Conservation (phyloP, 371 early-diverging fungal species). For the Blakeslea trispora region DNA sequence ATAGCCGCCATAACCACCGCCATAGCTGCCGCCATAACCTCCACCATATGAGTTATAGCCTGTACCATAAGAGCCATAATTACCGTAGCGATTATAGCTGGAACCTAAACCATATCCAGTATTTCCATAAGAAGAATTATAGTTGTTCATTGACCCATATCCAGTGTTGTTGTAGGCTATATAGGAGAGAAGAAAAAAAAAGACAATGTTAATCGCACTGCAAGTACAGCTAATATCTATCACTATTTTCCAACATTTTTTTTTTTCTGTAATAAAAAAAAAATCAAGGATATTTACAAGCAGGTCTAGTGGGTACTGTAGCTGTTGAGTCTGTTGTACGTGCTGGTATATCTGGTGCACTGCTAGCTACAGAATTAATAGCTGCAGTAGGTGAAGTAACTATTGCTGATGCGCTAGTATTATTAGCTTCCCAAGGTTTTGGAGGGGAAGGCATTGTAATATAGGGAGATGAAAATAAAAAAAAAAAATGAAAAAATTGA, state of each 20-base stretch:
- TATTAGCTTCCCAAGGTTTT: constrained; percentile 86
- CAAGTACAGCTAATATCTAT: too few relatives aligned
- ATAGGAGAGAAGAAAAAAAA: not conserved
- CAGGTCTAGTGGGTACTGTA: constrained; percentile 22
- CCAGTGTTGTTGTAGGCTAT: constrained; percentile 4
- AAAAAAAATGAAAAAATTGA: not conserved
- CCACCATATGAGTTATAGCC: constrained; percentile 29
- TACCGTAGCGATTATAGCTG: constrained; percentile 30
- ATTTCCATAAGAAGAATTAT: constrained; percentile 14
- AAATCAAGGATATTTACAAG: constrained; percentile 23
- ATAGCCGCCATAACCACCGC: constrained; percentile 32
- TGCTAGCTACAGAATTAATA: constrained; percentile 19
- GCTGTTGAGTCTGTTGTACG: constrained; percentile 14
- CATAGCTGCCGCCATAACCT: constrained; percentile 33
- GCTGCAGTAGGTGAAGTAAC: constrained; percentile 27
- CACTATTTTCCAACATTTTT: too few relatives aligned
- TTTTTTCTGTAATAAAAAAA: too few relatives aligned
- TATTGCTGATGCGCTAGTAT: constrained; percentile 12
- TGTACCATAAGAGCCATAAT: constrained; percentile 40
- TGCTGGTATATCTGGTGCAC: constrained; percentile 19
- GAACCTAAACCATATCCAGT: constrained; percentile 40
- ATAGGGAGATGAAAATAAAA: not conserved
- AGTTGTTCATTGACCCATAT: constrained; percentile 9
- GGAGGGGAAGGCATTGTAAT: constrained; percentile 66
- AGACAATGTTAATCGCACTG: too few relatives aligned